phyloP scores from a whole-genome alignment of 805 yeast species.

The Metschnikowia lunata region DNA sequence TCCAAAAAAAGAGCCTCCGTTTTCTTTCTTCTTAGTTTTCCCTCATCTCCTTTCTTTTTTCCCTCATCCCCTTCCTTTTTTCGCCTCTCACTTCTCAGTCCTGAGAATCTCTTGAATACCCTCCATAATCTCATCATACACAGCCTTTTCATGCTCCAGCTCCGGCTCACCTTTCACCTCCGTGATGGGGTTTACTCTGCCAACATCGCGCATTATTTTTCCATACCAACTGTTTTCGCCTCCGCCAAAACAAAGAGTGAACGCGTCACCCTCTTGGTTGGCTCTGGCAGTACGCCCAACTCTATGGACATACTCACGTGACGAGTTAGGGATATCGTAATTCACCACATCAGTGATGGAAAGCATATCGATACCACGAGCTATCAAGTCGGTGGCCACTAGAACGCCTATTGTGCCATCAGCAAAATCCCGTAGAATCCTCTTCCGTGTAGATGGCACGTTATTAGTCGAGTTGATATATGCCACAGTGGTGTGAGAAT shows the following conservation, averaged over 20 bases:
- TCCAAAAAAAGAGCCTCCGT: too few species aligned
- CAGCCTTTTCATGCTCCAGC: slow-evolving; percentile 21
- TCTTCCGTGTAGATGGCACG: slow-evolving; percentile 44
- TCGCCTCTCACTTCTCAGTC: neutral
- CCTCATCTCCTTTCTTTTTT: neutral
- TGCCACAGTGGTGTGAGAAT: slow-evolving; percentile 17
- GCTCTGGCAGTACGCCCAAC: slow-evolving; percentile 98
- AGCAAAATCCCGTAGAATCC: slow-evolving; percentile 57
- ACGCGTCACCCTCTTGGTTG: slow-evolving; percentile 68
- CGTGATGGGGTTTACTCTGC: slow-evolving; percentile 24
- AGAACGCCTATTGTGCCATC: slow-evolving; percentile 48
- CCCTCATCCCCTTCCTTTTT: neutral
- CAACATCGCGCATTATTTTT: slow-evolving; percentile 47
- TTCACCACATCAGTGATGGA: slow-evolving; percentile 73
- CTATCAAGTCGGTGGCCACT: slow-evolving; percentile 84
- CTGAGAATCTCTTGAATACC: slow-evolving; percentile 21
- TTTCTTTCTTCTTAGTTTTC: neutral
- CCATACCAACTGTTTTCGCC: slow-evolving; percentile 71
- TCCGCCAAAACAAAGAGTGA: slow-evolving; percentile 67
- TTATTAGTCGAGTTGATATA: slow-evolving; percentile 60
- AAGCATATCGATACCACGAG: slow-evolving; percentile 89
- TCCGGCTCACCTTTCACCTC: slow-evolving; percentile 19
- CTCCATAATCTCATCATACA: slow-evolving; percentile 25
- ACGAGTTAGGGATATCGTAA: slow-evolving; percentile 84
- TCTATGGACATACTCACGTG: slow-evolving; percentile 91